Conservation (phyloP, 345 rosid genomes). For the Populus tremula region DNA sequence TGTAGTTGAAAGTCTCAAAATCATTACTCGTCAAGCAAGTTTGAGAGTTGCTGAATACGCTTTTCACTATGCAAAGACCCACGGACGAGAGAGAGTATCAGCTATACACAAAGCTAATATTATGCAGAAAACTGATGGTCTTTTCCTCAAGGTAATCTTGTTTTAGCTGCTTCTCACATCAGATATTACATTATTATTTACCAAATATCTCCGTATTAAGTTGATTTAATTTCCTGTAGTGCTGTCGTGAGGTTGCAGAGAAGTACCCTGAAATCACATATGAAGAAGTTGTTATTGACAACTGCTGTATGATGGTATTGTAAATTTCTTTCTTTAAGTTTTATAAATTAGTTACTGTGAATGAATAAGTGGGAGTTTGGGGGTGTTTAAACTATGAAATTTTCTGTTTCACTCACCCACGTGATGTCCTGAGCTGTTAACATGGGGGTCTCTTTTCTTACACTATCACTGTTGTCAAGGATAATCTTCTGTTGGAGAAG, state of each 20-base stretch:
- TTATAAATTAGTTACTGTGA: neutral
- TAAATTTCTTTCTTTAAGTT: neutral
- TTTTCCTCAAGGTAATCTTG: conserved; percentile 72
- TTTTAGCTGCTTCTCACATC: neutral
- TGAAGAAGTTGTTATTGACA: conserved; percentile 99
- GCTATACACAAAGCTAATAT: conserved; percentile 97
- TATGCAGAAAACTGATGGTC: conserved; percentile 99
- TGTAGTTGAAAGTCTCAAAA: conserved; percentile 96
- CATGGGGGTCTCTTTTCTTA: neutral
- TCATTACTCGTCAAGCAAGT: conserved; percentile 95
- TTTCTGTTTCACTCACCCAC: neutral
- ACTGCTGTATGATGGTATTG: conserved; percentile 98
- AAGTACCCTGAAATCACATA: conserved; percentile 91
- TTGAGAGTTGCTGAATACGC: conserved; percentile 99
- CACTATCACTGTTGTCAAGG: no score
- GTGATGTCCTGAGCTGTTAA: neutral
- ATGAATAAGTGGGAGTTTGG: no score
- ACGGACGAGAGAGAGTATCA: conserved; percentile 94
- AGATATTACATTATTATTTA: neutral
- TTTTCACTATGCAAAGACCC: conserved; percentile 89
- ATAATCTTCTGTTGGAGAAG: neutral
- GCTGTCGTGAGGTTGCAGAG: conserved; percentile 98
- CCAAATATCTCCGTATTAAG: neutral
- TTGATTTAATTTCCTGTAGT: conserved; percentile 44
- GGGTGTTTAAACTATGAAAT: neutral